Evolutionary conservation across 805 yeast species (phyloP).

Genomic region (Myxozyma mucilagina): DNA sequence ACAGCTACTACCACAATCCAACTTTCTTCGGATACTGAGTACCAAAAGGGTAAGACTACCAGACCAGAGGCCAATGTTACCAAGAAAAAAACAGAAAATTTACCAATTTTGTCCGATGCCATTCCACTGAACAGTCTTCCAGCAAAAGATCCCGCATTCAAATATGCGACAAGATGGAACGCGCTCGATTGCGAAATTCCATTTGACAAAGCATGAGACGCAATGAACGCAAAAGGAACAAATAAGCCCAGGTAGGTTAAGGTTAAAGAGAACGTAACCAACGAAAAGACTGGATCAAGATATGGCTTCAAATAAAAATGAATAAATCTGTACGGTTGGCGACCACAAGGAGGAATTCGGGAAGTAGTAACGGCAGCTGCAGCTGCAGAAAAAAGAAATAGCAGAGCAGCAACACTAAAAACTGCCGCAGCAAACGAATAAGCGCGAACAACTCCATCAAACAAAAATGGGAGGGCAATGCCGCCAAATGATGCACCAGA

Average conservation of each 20-base stretch:
- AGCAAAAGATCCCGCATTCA: conserved; percentile 45
- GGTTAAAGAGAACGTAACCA: conserved; percentile 35
- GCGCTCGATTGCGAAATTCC: conserved; percentile 33
- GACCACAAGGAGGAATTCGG: conserved; percentile 35
- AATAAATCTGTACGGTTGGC: conserved; percentile 24
- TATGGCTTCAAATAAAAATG: conserved; percentile 35
- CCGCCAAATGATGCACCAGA: conserved; percentile 58
- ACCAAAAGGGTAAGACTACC: conserved; percentile 36
- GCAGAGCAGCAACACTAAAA: conserved; percentile 51
- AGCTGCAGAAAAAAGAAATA: conserved; percentile 38
- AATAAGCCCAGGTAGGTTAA: conserved; percentile 39
- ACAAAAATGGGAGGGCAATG: conserved; percentile 50
- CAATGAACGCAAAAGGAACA: conserved; percentile 41
- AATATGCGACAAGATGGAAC: conserved; percentile 39
- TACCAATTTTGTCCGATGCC: conserved; percentile 51
- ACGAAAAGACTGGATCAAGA: conserved; percentile 35
- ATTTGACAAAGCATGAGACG: conserved; percentile 37
- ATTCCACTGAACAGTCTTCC: conserved; percentile 55
- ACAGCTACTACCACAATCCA: conserved; percentile 36
- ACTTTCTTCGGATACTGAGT: conserved; percentile 3
- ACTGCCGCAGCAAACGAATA: conserved; percentile 58
- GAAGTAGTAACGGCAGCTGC: conserved; percentile 35
- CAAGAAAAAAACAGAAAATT: conserved; percentile 46
- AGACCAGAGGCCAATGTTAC: conserved; percentile 38
- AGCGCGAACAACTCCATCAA: conserved; percentile 44